Percentiles rank a stretch among this genome's conserved stretches.
These are phyloP conservation scores for Aegle marmelos DNA, from an alignment of 345 rosid genomes.

Conservation along the genomic window DNA sequence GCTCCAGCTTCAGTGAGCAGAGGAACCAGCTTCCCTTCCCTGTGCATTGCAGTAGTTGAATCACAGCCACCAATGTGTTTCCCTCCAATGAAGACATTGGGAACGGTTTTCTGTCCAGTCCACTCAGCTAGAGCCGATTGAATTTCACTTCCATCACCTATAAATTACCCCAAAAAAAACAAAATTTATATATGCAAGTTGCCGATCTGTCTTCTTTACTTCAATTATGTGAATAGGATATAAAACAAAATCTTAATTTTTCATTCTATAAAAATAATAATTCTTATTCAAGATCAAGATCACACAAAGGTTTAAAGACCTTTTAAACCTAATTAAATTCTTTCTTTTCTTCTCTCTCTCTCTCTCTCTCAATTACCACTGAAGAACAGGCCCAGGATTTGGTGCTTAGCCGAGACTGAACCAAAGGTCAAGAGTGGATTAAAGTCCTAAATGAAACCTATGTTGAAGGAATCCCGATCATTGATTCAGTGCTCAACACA, in stretches of 20 bases:
- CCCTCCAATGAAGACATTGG: conserved; percentile 72
- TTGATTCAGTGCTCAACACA: too few relatives aligned
- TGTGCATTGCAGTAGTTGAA: conserved; percentile 44
- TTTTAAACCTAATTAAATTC: rapidly evolving
- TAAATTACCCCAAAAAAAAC: not conserved
- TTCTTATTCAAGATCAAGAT: not conserved
- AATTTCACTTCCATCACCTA: conserved; percentile 65
- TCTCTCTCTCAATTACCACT: too few relatives aligned
- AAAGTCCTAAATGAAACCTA: too few relatives aligned
- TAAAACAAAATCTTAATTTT: too few relatives aligned
- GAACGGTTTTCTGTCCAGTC: conserved; percentile 75
- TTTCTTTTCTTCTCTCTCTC: too few relatives aligned
- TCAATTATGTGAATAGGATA: too few relatives aligned
- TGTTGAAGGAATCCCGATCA: too few relatives aligned
- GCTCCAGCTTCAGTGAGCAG: conserved; percentile 81
- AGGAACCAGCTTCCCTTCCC: conserved; percentile 61
- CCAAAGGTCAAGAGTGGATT: too few relatives aligned
- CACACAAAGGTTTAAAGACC: too few relatives aligned
- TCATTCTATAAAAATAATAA: too few relatives aligned
- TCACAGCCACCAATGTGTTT: conserved; percentile 88
- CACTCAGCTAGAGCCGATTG: conserved; percentile 61
- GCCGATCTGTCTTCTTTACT: not conserved
- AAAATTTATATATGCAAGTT: not conserved
- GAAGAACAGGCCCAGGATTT: too few relatives aligned
- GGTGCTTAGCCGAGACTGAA: too few relatives aligned